Conservation (phyloP, 306 rosid genomes). For the Oxytropis ochrocephala region DNA sequence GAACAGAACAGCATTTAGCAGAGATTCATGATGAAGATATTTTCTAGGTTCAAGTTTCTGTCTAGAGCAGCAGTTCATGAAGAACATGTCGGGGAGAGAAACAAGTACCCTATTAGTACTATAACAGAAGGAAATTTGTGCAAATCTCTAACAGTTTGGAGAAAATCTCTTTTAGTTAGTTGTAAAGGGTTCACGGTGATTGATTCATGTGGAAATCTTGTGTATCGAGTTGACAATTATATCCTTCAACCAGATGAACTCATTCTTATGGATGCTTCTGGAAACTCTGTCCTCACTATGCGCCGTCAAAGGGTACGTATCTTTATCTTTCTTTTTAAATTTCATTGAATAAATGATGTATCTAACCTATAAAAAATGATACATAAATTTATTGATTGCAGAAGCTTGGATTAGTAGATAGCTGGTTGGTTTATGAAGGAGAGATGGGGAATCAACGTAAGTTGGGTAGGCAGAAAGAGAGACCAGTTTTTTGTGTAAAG, state of each 20-base stretch:
- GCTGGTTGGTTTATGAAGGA: conserved; percentile 70
- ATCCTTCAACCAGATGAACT: conserved; percentile 49
- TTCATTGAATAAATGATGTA: background rate
- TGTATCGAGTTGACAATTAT: conserved; percentile 79
- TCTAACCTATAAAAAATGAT: too few species aligned
- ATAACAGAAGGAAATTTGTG: conserved; percentile 2
- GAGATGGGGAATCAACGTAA: conserved; percentile 26
- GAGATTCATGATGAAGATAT: conserved; percentile 31
- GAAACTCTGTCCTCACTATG: conserved; percentile 63
- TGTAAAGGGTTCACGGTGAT: conserved; percentile 88
- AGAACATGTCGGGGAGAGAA: conserved; percentile 21
- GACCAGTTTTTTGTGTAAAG: conserved; percentile 51
- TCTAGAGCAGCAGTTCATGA: conserved; percentile 65
- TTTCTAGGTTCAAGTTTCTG: conserved; percentile 44
- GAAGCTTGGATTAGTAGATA: conserved; percentile 49
- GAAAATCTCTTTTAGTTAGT: conserved; percentile 53
- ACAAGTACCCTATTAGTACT: conserved; percentile 11
- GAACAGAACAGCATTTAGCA: background rate
- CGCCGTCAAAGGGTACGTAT: conserved; percentile 48
- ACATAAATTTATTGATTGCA: conserved; percentile 17
- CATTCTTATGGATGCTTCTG: conserved; percentile 76
- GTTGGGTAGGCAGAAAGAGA: conserved; percentile 5
- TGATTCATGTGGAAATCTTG: conserved; percentile 62
- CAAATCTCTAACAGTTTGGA: conserved; percentile 67
- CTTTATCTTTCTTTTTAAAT: background rate